Evolutionary conservation across 2,329 filamentous ascomycete species (phyloP), one percentile per base, ranked within the genome.

Genomic region (Lasiodiplodia sp.): DNA sequence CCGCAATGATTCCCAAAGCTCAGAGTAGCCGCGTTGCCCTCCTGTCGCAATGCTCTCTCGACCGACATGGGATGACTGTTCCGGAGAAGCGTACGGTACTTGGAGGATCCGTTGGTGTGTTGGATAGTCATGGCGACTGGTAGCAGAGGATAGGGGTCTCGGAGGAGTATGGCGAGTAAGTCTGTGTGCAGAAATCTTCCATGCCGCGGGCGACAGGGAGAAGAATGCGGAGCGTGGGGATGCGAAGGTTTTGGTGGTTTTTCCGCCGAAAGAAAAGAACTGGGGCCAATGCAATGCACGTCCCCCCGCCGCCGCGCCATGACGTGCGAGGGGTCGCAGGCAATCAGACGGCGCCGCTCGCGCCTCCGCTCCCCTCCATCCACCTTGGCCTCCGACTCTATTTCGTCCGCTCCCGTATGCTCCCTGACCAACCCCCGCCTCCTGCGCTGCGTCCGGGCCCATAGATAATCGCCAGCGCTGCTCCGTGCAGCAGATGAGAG

Each of bases 61-160:
- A 25, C 21, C 4, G 31, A 21, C 31, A 23, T 28, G 12, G 51
- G 21, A 34, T 55, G 66, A 63, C 56, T 68, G 31, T 62, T 16
- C 23, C 25, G 23, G 57, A 12, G 58, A 37, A 16, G n/a, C 67
- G 67, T 31, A 68, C 67, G 12, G 52, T 68, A 68, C 40, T 68
- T 68, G 67, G 8, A 18, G 34, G 66, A 62, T 52, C 65, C 65
- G 55, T 67, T 67, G 55, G 65, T 28, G 34, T 28, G 57, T 8
- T 38, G 25, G 40, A 51, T 23, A 68, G 58, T 68, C 67, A 68
- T 68, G 67, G 60, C 51, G 67, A 65, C 51, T 68, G 67, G 67
- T 68, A 68, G 67, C 67, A 68, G 40, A 68, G 67, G 21, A 68
- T 68, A 38, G 67, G 67, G 18, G 67, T 56, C 23, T 68, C 58